phyloP scores from a whole-genome alignment of 371 early-diverging fungal genomes.

The Mucor saturninus region DNA sequence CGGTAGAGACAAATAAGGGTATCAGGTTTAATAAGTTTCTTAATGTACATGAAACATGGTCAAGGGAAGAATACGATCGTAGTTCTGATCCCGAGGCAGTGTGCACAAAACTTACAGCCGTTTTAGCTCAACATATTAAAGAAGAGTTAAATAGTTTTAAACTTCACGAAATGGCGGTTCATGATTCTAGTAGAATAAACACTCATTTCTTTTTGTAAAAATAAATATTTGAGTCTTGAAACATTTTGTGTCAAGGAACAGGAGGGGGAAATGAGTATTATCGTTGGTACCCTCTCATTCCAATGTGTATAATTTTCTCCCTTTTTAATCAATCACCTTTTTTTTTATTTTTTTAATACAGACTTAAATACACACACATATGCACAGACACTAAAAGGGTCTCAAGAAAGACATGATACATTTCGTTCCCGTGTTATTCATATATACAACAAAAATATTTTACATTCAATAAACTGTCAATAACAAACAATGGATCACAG shows the following conservation, averaged over 20 bases:
- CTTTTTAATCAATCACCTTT: not conserved
- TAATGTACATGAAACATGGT: slow-evolving; percentile 63
- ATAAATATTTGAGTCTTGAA: slow-evolving; percentile 2
- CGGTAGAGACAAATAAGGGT: not conserved
- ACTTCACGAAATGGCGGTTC: slow-evolving; percentile 74
- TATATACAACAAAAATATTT: not conserved
- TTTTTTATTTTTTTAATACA: not conserved
- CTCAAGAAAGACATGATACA: not conserved
- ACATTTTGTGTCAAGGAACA: slow-evolving; percentile 12
- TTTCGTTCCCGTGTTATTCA: not conserved
- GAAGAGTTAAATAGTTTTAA: slow-evolving; percentile 76
- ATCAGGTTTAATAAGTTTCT: slow-evolving; percentile 29
- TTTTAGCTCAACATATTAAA: slow-evolving; percentile 68
- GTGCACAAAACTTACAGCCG: slow-evolving; percentile 61
- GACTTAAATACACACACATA: not conserved
- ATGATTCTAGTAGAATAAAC: slow-evolving; percentile 64
- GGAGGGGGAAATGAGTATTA: not conserved
- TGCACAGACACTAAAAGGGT: slow-evolving; percentile 9
- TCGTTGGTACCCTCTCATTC: slow-evolving; percentile 1
- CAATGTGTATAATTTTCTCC: not conserved
- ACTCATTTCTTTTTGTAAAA: slow-evolving; percentile 71
- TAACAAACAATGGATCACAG: slow-evolving; percentile 1
- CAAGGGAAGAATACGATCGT: slow-evolving; percentile 72
- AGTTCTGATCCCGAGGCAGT: slow-evolving; percentile 62
- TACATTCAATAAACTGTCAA: not conserved